Evolutionary conservation across 2,329 filamentous ascomycete species (phyloP), one percentile per base, ranked within the genome.

Genomic region (Periglandula ipomoeae): DNA sequence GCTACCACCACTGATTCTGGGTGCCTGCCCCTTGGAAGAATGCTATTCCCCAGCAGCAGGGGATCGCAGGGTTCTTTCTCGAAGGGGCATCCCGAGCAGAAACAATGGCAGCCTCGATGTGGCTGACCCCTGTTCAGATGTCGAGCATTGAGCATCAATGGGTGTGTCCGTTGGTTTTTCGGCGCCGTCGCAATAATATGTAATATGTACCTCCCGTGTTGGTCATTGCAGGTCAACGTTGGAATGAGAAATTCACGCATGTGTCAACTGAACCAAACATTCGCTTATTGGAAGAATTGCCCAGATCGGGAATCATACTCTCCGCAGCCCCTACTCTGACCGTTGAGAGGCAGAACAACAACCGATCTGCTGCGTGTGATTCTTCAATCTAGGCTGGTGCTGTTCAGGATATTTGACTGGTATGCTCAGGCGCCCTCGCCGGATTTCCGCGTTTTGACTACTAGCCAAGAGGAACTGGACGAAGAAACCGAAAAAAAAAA

Each of bases 1-100:
- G 32, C 5, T 34, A 2, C 32, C 13, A 6, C 8, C 11, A 34
- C 32, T 17, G 7, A 5, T 2, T 8, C 9, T 9, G 35, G 5
- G 35, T 13, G 17, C 15, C 10, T 13, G 35, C 11, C 1, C 7
- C 17, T 19, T 26, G 20, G 22, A 43, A 27, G 19, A 27, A 27
- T 22, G 40, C 26, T 17, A 23, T 15, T 8, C 17, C n/a, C 24
- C n/a, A n/a, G 24, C 42, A 44, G 32, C 42, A 41, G 39, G 39
- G 39, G 10, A 23, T 26, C 39, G 15, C 39, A 37, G 30, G 52
- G 34, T 46, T 42, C 50, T 38, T 51, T 47, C 52, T 54, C 48
- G 35, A 55, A 54, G 44, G 38, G 52, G 53, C 47, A 55, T 50
- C 44, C 53, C 52, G 50, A 50, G 3, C 32, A 38, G 37, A 26